Base-by-base conservation (phyloP, 176 grass and related monocot species). In the Paspalum vaginatum region DNA sequence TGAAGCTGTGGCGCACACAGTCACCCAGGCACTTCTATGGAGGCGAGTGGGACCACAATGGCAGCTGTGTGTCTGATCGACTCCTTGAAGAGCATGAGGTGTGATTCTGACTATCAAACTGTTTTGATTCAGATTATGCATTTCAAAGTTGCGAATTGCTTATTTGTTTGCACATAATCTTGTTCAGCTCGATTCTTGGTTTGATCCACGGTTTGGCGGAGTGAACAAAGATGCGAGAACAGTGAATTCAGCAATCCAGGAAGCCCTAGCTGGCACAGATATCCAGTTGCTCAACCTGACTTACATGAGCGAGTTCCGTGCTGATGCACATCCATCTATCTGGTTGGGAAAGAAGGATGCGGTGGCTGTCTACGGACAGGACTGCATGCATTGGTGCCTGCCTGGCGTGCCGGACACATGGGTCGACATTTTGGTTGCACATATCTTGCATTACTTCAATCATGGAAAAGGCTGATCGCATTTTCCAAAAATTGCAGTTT, bases 361-460 rank as follows among this genome's bases (percentile, higher is more conserved):
- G 0, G 96, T 98, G 78, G 76, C 90, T 1, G 80, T 93, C 11
- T 95, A 91, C 82, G 96, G 92, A 7, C 92, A 98, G 88, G 96
- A 99, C 81, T 99, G 92, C 80, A 93, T 95, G 96, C 92, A 95
- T 41, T 98, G 96, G 96, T 98, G 96, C 77, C 81, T 98, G 13
- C 96, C 96, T 11, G 96, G 92, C 2, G 86, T 98, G 21, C 95
- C 95, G 0, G 95, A 98, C 89, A 91, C 85, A 20, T 98, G 95
- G 95, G 90, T 98, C 0, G 88, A 99, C 60, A 77, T 99, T 81
- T 79, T 99, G 83, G 79, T 79, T 5, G 83, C 82, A 17, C 88
- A 69, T 65, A 89, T 98, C 65, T 70, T 85, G 76, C 82, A 95
- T 75, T 63, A 84, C 50, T 85, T 95, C 4, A 84, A 57, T 48